Percentiles rank a stretch among this genome's conserved stretches.
These are phyloP conservation scores for Rhizopus microsporus DNA, from an alignment of 371 early-diverging fungal genomes.

Conservation along the genomic window DNA sequence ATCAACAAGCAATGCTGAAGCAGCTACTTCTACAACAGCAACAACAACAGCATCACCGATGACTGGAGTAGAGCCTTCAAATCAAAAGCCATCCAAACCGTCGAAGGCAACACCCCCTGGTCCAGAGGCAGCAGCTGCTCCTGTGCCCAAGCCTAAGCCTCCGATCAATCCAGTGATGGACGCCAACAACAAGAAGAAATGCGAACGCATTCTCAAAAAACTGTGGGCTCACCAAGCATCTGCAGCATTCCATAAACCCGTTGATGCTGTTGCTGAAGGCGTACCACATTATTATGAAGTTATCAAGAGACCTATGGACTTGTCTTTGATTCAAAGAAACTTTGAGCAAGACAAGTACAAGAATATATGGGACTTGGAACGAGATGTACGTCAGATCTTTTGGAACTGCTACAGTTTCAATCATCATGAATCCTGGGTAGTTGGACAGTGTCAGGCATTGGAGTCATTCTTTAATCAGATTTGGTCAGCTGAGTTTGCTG, in stretches of 20 bases:
- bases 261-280: conserved; percentile 81
- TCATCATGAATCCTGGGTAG: conserved; percentile 60
- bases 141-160: conserved; percentile 11
- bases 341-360: conserved; percentile 61
- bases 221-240: conserved; percentile 41
- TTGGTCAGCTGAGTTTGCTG: conserved; percentile 46
- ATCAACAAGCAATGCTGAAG: conserved; percentile 11
- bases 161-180: conserved; percentile 33
- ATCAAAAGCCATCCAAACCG: conserved; percentile 3
- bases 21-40: conserved; percentile 4
- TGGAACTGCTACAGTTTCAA: conserved; percentile 95
- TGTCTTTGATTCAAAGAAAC: conserved; percentile 81
- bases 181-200: conserved; percentile 35
- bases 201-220: conserved; percentile 40
- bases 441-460: conserved; percentile 40
- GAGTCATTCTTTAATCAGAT: conserved; percentile 42
- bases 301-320: conserved; percentile 96
- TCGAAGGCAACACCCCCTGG: conserved; percentile 11
- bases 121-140: background rate
- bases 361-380: conserved; percentile 52
- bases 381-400: conserved; percentile 70
- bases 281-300: conserved; percentile 90
- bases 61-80: background rate
- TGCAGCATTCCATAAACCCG: conserved; percentile 52
- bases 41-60: background rate